These are phyloP conservation scores for Dichomitus squalens DNA, from an alignment of 1,284 basidiomycete species.

Conservation along the genomic window DNA sequence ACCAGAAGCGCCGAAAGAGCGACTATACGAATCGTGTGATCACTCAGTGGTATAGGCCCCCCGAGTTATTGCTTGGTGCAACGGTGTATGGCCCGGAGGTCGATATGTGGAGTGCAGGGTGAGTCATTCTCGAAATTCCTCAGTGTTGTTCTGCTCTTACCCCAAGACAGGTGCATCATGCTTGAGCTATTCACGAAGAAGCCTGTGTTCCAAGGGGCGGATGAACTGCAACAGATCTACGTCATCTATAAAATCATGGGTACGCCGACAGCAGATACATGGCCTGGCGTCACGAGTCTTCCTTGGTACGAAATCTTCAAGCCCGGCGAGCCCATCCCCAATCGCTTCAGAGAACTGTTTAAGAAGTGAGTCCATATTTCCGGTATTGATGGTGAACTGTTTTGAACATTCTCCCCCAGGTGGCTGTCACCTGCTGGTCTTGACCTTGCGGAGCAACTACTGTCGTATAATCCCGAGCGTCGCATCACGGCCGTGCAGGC, in stretches of 20 bases:
- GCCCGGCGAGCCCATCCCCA: conserved; percentile 73
- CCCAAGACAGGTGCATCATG: conserved; percentile 85
- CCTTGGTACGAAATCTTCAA: conserved; percentile 99
- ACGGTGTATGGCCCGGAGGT: conserved; percentile 98
- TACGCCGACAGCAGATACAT: conserved; percentile 81
- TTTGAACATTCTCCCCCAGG: conserved; percentile 40
- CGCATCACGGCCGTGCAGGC: conserved; percentile 85
- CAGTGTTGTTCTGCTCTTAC: not conserved
- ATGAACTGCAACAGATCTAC: conserved; percentile 96
- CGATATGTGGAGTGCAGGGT: conserved; percentile 99
- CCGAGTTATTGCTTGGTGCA: conserved; percentile 93
- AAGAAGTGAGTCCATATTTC: conserved; percentile 58
- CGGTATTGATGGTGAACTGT: not conserved
- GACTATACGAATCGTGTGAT: conserved; percentile 99
- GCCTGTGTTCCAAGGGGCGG: conserved; percentile 94
- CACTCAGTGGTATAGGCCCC: conserved; percentile 98
- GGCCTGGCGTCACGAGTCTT: conserved; percentile 82
- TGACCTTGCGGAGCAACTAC: conserved; percentile 81
- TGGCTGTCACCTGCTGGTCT: conserved; percentile 84
- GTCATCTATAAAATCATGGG: conserved; percentile 91
- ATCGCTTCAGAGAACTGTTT: conserved; percentile 79
- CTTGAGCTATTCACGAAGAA: conserved; percentile 95
- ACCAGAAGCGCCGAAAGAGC: conserved; percentile 85
- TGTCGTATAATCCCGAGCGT: conserved; percentile 82
- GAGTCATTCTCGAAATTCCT: conserved; percentile 30